Evolutionary conservation across 768 basidiomycete species (phyloP).

Genomic region (Pleurotus sapidus): DNA sequence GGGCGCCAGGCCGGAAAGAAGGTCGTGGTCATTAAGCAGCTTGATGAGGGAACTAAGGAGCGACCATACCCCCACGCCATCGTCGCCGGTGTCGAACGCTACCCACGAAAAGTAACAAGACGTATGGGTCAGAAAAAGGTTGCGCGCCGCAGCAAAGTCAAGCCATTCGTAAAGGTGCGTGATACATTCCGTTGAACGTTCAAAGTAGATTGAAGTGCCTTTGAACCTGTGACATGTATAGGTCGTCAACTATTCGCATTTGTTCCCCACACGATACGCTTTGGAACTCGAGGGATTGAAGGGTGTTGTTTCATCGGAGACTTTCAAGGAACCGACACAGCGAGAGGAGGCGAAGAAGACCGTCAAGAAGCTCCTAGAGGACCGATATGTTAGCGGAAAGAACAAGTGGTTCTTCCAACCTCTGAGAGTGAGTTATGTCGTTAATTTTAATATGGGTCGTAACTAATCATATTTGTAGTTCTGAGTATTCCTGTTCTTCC

Average conservation of each 20-base stretch:
- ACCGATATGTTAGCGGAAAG: constrained; percentile 90
- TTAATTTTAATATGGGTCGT: not conserved
- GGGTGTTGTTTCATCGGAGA: constrained; percentile 78
- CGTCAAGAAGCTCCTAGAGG: constrained; percentile 96
- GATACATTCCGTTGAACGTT: not conserved
- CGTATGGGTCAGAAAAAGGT: constrained; percentile 97
- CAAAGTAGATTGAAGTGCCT: not conserved
- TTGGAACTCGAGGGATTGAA: constrained; percentile 95
- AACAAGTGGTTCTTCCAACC: constrained; percentile 98
- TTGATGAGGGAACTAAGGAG: constrained; percentile 96
- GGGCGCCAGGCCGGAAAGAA: constrained; percentile 99
- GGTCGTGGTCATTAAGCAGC: constrained; percentile 97
- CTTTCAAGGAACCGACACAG: constrained; percentile 97
- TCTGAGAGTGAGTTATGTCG: constrained; percentile 58
- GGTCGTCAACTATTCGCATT: constrained; percentile 97
- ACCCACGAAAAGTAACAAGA: constrained; percentile 96
- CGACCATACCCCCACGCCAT: constrained; percentile 97
- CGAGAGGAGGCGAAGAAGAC: constrained; percentile 94
- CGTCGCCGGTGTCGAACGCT: constrained; percentile 97
- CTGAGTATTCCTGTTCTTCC: constrained; percentile 21
- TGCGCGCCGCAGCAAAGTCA: constrained; percentile 90
- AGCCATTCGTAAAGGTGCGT: constrained; percentile 98
- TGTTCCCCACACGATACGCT: constrained; percentile 99
- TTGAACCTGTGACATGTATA: constrained; percentile 20
- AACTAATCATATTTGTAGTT: constrained; percentile 24